Conservation (phyloP, 768 basidiomycete species). For the Leccinum incarnatum region DNA sequence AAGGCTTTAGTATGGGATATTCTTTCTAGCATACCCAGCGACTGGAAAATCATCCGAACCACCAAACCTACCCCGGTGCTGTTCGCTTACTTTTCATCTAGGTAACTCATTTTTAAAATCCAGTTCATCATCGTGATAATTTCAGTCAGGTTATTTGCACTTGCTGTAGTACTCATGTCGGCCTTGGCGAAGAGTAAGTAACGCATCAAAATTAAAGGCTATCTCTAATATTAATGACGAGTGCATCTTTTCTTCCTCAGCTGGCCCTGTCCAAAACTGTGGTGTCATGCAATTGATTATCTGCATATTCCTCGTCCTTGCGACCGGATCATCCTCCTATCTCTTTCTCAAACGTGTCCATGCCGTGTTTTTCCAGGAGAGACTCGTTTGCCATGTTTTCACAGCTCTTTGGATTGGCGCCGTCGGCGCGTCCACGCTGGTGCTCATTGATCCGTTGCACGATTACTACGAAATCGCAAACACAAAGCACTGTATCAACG, state of each 20-base stretch:
- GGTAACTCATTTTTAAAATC: conserved; percentile 7
- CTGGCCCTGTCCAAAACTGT: conserved; percentile 24
- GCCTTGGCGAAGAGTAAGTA: conserved; percentile 20
- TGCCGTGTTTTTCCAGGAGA: conserved; percentile 31
- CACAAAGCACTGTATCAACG: conserved; percentile 34
- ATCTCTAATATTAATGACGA: neutral
- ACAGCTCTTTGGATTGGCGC: conserved; percentile 33
- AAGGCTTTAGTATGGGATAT: conserved; percentile 28
- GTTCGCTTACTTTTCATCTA: conserved; percentile 24
- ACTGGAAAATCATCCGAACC: conserved; percentile 19
- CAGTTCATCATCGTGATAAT: conserved; percentile 2
- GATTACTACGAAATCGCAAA: conserved; percentile 29
- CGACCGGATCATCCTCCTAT: conserved; percentile 29
- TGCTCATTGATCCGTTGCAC: conserved; percentile 26
- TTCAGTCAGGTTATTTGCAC: conserved; percentile 14
- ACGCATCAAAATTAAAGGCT: neutral
- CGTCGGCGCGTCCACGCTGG: conserved; percentile 25
- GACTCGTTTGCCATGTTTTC: conserved; percentile 21
- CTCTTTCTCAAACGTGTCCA: conserved; percentile 40
- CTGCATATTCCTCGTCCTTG: conserved; percentile 17
- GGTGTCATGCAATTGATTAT: conserved; percentile 14
- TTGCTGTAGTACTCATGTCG: conserved; percentile 19
- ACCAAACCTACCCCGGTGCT: conserved; percentile 14
- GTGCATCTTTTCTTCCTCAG: conserved; percentile 2
- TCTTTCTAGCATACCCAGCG: conserved; percentile 21